Conservation (phyloP, 1,284 basidiomycete genomes). For the Trametes sp. region DNA sequence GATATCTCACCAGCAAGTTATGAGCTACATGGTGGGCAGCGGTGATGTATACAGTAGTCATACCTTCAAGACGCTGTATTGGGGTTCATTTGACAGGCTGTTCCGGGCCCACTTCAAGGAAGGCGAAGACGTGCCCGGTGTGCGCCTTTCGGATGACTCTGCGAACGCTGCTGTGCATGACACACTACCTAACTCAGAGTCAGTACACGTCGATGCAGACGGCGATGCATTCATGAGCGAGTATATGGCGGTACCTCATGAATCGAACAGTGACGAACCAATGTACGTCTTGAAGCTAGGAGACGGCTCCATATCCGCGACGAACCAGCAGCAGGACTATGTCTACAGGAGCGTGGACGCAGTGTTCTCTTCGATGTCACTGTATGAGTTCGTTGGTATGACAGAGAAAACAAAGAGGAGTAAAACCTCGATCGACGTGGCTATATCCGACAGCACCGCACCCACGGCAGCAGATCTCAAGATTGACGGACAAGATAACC, state of each 20-base stretch:
- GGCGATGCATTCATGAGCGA: too few species aligned
- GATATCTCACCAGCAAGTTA: constrained; percentile 18
- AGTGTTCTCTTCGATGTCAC: neutral
- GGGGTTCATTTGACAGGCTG: neutral
- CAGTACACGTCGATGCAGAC: too few species aligned
- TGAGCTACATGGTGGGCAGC: constrained; percentile 16
- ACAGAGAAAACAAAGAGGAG: neutral
- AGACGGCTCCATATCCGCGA: neutral
- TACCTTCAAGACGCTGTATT: neutral
- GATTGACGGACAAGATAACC: too few species aligned
- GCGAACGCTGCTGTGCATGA: too few species aligned
- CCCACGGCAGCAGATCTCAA: neutral
- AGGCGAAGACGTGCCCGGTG: too few species aligned
- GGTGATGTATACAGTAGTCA: constrained; percentile 9
- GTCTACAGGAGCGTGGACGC: neutral
- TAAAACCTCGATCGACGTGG: too few species aligned
- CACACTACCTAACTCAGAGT: too few species aligned
- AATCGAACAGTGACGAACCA: too few species aligned
- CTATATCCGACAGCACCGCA: too few species aligned
- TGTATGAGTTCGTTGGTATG: constrained; percentile 11
- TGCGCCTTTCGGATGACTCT: too few species aligned
- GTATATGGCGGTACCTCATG: too few species aligned
- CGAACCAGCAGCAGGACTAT: constrained; percentile 12
- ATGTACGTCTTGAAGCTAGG: neutral
- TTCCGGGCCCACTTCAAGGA: neutral